phyloP scores from a whole-genome alignment of 2,329 filamentous ascomycete genomes.

The Neoscytalidium dimidiatum region DNA sequence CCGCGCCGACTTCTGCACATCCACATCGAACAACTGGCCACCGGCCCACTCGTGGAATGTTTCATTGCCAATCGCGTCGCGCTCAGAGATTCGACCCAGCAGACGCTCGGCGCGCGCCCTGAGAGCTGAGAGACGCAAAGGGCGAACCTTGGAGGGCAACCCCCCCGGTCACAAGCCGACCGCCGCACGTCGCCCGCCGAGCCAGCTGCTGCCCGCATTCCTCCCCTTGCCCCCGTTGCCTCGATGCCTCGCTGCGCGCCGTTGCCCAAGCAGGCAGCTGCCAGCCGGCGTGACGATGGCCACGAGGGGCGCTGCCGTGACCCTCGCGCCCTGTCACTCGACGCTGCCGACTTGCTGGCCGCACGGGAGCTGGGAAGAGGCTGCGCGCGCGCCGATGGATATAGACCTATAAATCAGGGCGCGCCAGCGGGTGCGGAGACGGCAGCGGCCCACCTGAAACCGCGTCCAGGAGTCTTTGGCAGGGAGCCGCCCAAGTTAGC shows the following conservation, averaged over 20 bases:
- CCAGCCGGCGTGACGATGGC: background rate
- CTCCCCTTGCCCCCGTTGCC: conserved; percentile 12
- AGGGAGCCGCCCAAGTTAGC: conserved; percentile 7
- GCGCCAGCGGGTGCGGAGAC: conserved; percentile 10
- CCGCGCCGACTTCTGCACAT: conserved; percentile 14
- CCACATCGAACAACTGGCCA: background rate
- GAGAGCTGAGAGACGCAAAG: background rate
- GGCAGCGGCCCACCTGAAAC: conserved; percentile 16
- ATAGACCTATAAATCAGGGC: conserved; percentile 9
- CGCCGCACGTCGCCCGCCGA: background rate
- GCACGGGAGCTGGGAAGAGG: background rate
- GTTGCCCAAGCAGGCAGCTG: background rate
- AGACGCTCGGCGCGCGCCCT: background rate
- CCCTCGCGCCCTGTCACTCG: background rate
- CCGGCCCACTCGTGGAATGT: conserved; percentile 17
- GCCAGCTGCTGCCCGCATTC: background rate
- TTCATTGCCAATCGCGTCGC: conserved; percentile 8
- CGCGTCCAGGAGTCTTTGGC: conserved; percentile 4
- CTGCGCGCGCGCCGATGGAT: background rate
- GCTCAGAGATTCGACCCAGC: background rate
- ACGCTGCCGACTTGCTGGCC: background rate
- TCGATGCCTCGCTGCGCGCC: conserved; percentile 7
- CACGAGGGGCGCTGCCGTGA: background rate
- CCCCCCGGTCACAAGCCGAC: background rate
- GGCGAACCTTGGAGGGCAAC: too few species aligned